Evolutionary conservation across 345 rosid species (phyloP).

Genomic region (Lepidium didymum): DNA sequence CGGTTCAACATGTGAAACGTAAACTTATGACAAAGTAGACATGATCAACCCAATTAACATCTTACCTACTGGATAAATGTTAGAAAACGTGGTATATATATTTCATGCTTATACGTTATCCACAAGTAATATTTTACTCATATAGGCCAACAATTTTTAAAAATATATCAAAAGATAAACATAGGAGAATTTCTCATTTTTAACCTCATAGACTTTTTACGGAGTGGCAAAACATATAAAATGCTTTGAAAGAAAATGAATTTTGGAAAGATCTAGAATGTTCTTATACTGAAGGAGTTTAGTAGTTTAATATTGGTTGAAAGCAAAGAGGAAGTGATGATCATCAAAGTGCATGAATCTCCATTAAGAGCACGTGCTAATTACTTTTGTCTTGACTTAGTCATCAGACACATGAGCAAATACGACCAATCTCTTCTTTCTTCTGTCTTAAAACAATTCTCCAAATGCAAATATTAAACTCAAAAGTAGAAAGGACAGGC

Average conservation of each 20-base stretch:
- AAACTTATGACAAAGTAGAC: neutral
- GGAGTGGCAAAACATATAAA: neutral
- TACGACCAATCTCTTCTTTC: neutral
- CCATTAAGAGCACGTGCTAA: conserved; percentile 18
- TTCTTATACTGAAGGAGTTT: neutral
- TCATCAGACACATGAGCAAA: conserved; percentile 21
- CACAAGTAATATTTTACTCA: neutral
- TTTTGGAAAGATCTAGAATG: conserved; percentile 7
- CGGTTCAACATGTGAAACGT: no score
- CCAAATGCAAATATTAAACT: conserved; percentile 8
- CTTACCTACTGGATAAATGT: neutral
- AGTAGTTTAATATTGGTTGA: neutral
- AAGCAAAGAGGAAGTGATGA: conserved; percentile 11
- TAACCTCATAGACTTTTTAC: neutral
- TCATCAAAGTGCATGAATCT: conserved; percentile 27
- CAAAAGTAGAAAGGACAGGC: conserved; percentile 14
- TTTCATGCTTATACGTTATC: neutral
- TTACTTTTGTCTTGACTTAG: conserved; percentile 16
- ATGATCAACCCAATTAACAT: neutral
- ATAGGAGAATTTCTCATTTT: no score
- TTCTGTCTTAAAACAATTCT: neutral
- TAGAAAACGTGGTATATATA: neutral
- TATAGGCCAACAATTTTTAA: no score
- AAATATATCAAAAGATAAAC: no score
- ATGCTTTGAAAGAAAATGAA: neutral